A percentile compares a stretch with the other conserved stretches of the same genome.
These are phyloP conservation scores for Fonsecaea nubica DNA, from an alignment of 2,329 filamentous ascomycete genomes.

Conservation along the genomic window DNA sequence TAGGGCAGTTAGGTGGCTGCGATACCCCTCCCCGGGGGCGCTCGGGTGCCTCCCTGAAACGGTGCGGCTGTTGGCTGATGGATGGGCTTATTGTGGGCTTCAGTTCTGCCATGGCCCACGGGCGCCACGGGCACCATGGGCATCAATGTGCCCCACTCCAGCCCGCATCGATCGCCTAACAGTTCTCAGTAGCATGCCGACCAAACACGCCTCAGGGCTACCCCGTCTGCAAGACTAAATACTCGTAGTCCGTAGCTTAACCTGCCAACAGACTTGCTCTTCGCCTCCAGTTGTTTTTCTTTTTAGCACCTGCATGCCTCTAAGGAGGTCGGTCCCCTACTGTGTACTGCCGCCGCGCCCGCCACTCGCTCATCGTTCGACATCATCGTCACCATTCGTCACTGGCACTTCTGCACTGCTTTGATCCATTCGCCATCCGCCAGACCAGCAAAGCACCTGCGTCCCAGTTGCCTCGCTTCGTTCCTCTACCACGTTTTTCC, in stretches of 20 bases:
- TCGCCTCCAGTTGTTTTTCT: slow-evolving; percentile 14
- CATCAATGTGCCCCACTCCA: slow-evolving; percentile 4
- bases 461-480: slow-evolving; percentile 22
- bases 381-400: slow-evolving; percentile 23
- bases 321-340: slow-evolving; percentile 10
- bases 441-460: slow-evolving; percentile 19
- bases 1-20: not conserved
- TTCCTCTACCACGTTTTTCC: slow-evolving; percentile 23
- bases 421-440: slow-evolving; percentile 6
- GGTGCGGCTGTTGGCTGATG: not conserved
- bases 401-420: slow-evolving; percentile 12
- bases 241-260: slow-evolving; percentile 16
- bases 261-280: slow-evolving; percentile 9
- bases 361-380: slow-evolving; percentile 20
- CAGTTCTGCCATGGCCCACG: not conserved
- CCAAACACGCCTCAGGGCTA: not conserved
- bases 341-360: slow-evolving; percentile 14
- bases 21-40: not conserved
- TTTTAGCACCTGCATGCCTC: slow-evolving; percentile 14
- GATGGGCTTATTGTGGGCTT: slow-evolving; percentile 7
- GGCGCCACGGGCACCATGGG: slow-evolving; percentile 1
- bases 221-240: slow-evolving; percentile 19
- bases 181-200: slow-evolving; percentile 16
- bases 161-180: slow-evolving; percentile 12
- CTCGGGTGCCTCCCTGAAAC: not conserved